phyloP scores from a whole-genome alignment of 805 yeast species.

The Saccharomycopsis sp. region DNA sequence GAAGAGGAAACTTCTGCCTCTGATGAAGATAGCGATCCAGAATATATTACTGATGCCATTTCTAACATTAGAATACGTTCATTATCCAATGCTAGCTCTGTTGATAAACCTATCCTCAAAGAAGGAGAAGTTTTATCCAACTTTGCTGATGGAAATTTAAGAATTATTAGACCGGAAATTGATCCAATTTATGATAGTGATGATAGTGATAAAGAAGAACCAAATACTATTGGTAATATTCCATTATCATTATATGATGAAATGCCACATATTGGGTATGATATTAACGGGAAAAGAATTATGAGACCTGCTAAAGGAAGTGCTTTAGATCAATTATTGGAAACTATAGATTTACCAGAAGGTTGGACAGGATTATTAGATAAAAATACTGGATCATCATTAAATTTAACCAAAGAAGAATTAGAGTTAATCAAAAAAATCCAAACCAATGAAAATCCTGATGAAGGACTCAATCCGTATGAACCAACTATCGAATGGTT shows the following conservation, averaged over 20 bases:
- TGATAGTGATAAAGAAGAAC: constrained; percentile 64
- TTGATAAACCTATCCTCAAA: constrained; percentile 15
- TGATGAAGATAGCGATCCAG: constrained; percentile 37
- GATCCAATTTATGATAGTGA: constrained; percentile 93
- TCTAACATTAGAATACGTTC: constrained; percentile 45
- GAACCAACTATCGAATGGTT: constrained; percentile 96
- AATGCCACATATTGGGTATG: constrained; percentile 95
- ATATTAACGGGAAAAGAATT: constrained; percentile 93
- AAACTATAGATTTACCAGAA: constrained; percentile 86
- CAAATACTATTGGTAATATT: constrained; percentile 86
- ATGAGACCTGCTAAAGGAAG: constrained; percentile 98
- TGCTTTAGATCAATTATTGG: constrained; percentile 84
- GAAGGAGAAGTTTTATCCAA: constrained; percentile 16
- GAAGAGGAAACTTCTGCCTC: constrained; percentile 29
- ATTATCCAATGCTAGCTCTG: constrained; percentile 35
- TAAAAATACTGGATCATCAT: constrained; percentile 72
- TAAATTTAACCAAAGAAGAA: constrained; percentile 81
- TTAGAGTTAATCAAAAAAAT: constrained; percentile 78
- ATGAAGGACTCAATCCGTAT: constrained; percentile 73
- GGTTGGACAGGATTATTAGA: constrained; percentile 98
- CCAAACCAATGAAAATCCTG: constrained; percentile 77
- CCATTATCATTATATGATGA: constrained; percentile 93
- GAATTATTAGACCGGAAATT: constrained; percentile 78
- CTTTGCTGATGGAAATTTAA: constrained; percentile 64
- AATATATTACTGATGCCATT: constrained; percentile 30